Percentiles rank a stretch among this genome's conserved stretches.
These are phyloP conservation scores for Candida freyschussii DNA, from an alignment of 1,139 yeast genomes.

Conservation along the genomic window DNA sequence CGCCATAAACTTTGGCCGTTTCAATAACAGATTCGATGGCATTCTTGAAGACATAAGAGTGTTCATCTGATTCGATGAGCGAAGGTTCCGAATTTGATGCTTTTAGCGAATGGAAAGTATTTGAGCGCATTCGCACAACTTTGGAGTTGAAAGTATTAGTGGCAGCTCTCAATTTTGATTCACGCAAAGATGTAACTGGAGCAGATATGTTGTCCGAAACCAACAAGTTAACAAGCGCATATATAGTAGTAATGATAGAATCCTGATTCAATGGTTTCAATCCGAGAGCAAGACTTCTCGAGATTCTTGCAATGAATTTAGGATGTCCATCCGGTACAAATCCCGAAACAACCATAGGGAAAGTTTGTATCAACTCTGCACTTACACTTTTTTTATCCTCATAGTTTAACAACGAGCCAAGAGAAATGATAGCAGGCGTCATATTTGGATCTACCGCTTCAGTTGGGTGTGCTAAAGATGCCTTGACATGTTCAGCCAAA, in stretches of 20 bases:
- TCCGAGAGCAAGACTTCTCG: slow-evolving; percentile 39
- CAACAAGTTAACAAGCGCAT: slow-evolving; percentile 73
- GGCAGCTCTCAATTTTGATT: slow-evolving; percentile 30
- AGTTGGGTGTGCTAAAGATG: slow-evolving; percentile 19
- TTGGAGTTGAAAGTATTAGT: slow-evolving; percentile 17
- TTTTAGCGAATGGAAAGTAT: slow-evolving; percentile 17
- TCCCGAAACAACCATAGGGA: slow-evolving; percentile 29
- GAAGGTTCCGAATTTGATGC: slow-evolving; percentile 4
- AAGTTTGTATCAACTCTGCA: slow-evolving; percentile 26
- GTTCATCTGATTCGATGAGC: slow-evolving; percentile 5
- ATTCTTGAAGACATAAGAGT: slow-evolving; percentile 41
- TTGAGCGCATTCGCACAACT: slow-evolving; percentile 16
- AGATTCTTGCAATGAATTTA: slow-evolving; percentile 33
- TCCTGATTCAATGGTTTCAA: slow-evolving; percentile 54
- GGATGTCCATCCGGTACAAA: slow-evolving; percentile 37
- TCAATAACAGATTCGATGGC: slow-evolving; percentile 71
- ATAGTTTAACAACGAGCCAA: slow-evolving; percentile 50
- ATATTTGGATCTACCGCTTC: slow-evolving; percentile 29
- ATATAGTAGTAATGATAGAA: slow-evolving; percentile 79
- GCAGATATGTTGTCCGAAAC: slow-evolving; percentile 47
- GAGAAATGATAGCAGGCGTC: slow-evolving; percentile 45
- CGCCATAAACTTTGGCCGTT: slow-evolving; percentile 64
- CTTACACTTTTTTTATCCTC: slow-evolving; percentile 34
- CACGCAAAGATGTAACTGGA: slow-evolving; percentile 30
- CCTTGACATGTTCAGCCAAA: slow-evolving; percentile 13